Evolutionary conservation across 2,329 filamentous ascomycete species (phyloP).

Genomic region (Pestalotiopsis sp.): DNA sequence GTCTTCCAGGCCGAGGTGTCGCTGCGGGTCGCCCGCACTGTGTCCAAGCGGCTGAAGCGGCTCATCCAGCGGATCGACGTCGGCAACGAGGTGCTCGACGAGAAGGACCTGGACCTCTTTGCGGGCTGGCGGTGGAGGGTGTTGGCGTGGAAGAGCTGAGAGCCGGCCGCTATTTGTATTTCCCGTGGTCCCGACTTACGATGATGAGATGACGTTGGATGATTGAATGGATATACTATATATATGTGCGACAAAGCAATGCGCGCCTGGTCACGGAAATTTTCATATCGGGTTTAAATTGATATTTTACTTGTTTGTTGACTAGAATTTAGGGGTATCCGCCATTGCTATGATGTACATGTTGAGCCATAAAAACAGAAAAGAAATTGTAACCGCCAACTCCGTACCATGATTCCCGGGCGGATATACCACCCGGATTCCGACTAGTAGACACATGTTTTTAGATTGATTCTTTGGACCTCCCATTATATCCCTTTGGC

Average conservation of each 20-base stretch:
- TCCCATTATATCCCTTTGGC: not conserved
- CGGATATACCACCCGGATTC: not conserved
- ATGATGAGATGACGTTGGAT: not conserved
- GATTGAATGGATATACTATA: not conserved
- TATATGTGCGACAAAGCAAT: not conserved
- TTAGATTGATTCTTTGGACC: not conserved
- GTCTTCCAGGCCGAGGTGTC: constrained; percentile 63
- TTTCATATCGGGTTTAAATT: not conserved
- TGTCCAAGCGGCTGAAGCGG: constrained; percentile 51
- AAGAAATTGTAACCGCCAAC: not conserved
- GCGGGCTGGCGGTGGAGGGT: constrained; percentile 61
- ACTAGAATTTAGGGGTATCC: not conserved
- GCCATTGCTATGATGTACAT: not conserved
- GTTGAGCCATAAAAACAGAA: not conserved
- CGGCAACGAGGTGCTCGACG: constrained; percentile 46
- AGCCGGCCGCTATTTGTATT: not conserved
- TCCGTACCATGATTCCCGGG: not conserved
- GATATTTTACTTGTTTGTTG: not conserved
- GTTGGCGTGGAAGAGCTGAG: constrained; percentile 42
- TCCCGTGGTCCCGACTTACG: not conserved
- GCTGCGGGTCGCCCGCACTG: constrained; percentile 54
- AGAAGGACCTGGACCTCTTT: constrained; percentile 51
- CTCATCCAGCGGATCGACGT: constrained; percentile 50
- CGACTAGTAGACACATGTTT: not conserved
- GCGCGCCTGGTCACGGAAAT: not conserved